phyloP scores from a whole-genome alignment of 306 rosid genomes.

The Urtica urens region DNA sequence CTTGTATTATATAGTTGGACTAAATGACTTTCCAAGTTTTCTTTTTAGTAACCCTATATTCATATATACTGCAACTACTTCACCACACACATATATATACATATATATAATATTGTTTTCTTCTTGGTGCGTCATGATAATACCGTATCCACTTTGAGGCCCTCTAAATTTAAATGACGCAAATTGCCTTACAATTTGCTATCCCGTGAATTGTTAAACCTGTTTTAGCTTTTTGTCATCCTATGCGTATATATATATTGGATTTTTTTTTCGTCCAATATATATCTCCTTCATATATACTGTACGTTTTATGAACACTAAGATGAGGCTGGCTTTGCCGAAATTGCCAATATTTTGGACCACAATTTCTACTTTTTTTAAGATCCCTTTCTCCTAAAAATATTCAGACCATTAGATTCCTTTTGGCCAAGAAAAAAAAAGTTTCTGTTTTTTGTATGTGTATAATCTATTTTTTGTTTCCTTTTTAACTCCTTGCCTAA shows the following conservation, averaged over 20 bases:
- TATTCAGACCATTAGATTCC: conserved; percentile 8
- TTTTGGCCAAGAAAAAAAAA: background rate
- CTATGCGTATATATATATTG: background rate
- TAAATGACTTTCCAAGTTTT: too few relatives aligned
- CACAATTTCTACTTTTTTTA: conserved; percentile 2
- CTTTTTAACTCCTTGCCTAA: too few relatives aligned
- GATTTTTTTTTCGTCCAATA: too few relatives aligned
- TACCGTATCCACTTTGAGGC: conserved; percentile 2
- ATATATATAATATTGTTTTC: background rate
- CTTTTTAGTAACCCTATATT: too few relatives aligned
- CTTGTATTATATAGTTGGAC: too few relatives aligned
- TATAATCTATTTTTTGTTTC: background rate
- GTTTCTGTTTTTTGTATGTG: background rate
- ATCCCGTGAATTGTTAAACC: conserved; percentile 9
- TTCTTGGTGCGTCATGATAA: conserved; percentile 3
- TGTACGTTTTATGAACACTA: background rate
- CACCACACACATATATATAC: background rate
- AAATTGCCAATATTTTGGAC: conserved; percentile 10
- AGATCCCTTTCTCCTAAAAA: background rate
- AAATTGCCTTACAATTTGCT: background rate
- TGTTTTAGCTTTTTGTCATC: conserved; percentile 6
- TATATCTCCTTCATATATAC: background rate
- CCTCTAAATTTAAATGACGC: background rate
- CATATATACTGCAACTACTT: background rate
- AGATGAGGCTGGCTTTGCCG: conserved; percentile 7